phyloP scores from a whole-genome alignment of 192 early-diverging fungal species.

The Podila minutissima region DNA sequence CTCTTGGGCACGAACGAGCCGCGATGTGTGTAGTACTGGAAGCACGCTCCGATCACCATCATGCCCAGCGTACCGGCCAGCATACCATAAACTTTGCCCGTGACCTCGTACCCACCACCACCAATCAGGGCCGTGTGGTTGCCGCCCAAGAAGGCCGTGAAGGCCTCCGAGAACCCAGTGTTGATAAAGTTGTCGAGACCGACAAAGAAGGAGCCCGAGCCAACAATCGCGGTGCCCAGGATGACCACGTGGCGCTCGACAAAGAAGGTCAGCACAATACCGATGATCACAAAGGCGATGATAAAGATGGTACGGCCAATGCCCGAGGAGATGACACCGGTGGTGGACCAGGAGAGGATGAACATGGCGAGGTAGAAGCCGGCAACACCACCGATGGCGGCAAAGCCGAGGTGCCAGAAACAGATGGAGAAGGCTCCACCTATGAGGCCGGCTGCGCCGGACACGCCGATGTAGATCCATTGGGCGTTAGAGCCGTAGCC shows the following conservation, averaged over 20 bases:
- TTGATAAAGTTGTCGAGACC: conserved; percentile 83
- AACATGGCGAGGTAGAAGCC: conserved; percentile 80
- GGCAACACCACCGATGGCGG: conserved; percentile 77
- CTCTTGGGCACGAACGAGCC: conserved; percentile 29
- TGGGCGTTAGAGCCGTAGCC: conserved; percentile 45
- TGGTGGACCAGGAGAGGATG: conserved; percentile 67
- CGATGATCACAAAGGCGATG: conserved; percentile 62
- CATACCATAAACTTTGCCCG: conserved; percentile 73
- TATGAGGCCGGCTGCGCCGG: conserved; percentile 67
- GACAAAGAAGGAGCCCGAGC: conserved; percentile 77
- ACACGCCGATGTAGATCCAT: conserved; percentile 64
- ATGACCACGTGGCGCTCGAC: conserved; percentile 73
- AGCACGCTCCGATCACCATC: conserved; percentile 68
- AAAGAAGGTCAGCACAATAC: conserved; percentile 68
- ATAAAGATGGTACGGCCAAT: conserved; percentile 77
- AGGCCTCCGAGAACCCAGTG: conserved; percentile 76
- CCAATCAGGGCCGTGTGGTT: conserved; percentile 39
- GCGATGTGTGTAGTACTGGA: conserved; percentile 72
- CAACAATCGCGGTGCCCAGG: conserved; percentile 75
- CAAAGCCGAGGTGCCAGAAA: conserved; percentile 74
- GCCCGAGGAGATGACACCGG: conserved; percentile 67
- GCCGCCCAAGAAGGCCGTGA: conserved; percentile 59
- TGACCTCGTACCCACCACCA: conserved; percentile 53
- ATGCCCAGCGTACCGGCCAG: conserved; percentile 72
- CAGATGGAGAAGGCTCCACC: conserved; percentile 69